Evolutionary conservation across 768 basidiomycete genomes (phyloP), one percentile per base, ranked within the genome.

Genomic region (Phaeotremella skinneri): DNA sequence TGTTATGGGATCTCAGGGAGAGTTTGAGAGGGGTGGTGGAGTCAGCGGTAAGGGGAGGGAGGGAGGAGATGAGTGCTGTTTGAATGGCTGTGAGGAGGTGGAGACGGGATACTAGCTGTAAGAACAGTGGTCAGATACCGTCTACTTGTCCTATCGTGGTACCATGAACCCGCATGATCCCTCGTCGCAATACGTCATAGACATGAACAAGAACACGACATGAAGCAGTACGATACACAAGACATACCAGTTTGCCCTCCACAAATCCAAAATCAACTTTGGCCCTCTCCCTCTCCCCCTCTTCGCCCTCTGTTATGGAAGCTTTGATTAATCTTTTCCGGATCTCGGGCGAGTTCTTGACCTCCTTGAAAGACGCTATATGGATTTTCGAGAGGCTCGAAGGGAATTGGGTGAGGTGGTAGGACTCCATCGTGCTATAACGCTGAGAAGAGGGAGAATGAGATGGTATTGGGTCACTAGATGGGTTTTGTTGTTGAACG

Each of bases 241-340:
- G 17, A 76, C 88, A 61, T 62, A 94, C 91, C 70, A 91, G 82
- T 32, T 80, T 81, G 21, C 89, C 90, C 73, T 97, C 88, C 70
- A 98, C 80, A 76, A 97, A 97, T 0, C 89, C 88, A 78, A 89
- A 96, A 68, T 92, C 90, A 66, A 96, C 83, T n/a, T 83, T 83
- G 27, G 84, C 84, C 52, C 90, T 83, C 67, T 89, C 87, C 14
- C 64, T 68, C 26, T 89, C 84, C 20, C 90, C 90, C 14, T 68
- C 66, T 1, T 74, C 75, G 0, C 86, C 88, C 17, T 80, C 74
- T 42, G 83, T 77, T 9, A 81, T 82, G 2, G 89, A 82, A 0
- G 91, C 91, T 4, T 79, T 78, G 50, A 93, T 81, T 49, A 98
- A 85, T 1, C 88, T 82, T 41, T 79, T 76, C 25, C 87, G 81